Evolutionary conservation across 1,284 basidiomycete species (phyloP), one percentile per base, ranked within the genome.

Genomic region (Sporisorium graminicola): DNA sequence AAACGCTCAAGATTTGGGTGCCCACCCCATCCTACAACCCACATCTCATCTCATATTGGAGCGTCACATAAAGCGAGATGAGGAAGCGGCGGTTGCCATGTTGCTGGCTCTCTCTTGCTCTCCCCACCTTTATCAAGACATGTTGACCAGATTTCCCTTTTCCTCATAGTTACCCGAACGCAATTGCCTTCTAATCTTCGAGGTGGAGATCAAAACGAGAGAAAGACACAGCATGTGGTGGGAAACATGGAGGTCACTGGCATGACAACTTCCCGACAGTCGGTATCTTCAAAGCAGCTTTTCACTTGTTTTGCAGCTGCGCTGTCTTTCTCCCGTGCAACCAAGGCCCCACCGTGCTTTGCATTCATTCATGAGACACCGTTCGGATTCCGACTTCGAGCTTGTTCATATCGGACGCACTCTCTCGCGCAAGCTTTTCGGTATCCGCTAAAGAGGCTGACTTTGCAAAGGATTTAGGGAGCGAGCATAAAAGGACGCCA

Each of bases 311-410:
- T 13, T 16, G 3, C 40, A 20, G 3, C 40, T 43, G 40, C 40
- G 20, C 40, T 20, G 40, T 16, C 16, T 40, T 4, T 40, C 8
- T 40, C 37, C 37, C 46, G 6, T 27, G 29, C 49, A 50, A 20
- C 50, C 7, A 51, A 18, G 27, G 5, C 18, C 47, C 47, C 47
- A 49, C 47, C 37, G 18, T 18, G 7, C 16, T 40, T 2, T 13
- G 14, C 10, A 18, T 27, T 47, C 26, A 16, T 24, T 50, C 22
- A 27, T 47, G 44, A 18, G 8, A 50, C 49, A 50, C 47, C 47
- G 47, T 33, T 65, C 52, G 64, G 64, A 42, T 35, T 50, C 57
- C 64, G 52, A 50, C 35, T 54, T 27, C 33, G 57, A 59, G 20
- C 46, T 27, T 59, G 29, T 59, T 55, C 27, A 54, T 65, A 58